Evolutionary conservation across 2,329 filamentous ascomycete species (phyloP).

Genomic region (Elsinoe ampelina): DNA sequence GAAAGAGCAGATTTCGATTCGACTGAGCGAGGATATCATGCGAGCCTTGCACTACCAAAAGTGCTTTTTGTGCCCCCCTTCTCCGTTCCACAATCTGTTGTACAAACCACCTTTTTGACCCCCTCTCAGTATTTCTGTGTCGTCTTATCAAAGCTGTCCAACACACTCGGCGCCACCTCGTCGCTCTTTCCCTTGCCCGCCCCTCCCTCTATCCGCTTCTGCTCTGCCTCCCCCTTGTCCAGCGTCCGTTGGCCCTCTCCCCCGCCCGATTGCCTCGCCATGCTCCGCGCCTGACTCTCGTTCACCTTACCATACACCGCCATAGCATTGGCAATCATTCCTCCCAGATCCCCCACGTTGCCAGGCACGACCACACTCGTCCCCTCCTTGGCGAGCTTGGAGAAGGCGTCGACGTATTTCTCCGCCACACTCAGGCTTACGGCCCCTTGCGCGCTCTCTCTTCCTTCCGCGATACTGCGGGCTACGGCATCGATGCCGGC

Average conservation of each 20-base stretch:
- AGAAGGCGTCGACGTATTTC: constrained; percentile 96
- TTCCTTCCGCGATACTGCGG: constrained; percentile 57
- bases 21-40: constrained; percentile 13
- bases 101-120: not conserved
- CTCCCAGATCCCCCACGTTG: constrained; percentile 89
- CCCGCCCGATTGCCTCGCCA: constrained; percentile 43
- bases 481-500: constrained; percentile 81
- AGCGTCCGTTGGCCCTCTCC: constrained; percentile 15
- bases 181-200: constrained; percentile 14
- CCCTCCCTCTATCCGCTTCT: constrained; percentile 11
- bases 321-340: constrained; percentile 94
- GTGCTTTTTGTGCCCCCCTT: not conserved
- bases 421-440: constrained; percentile 85
- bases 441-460: constrained; percentile 68
- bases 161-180: constrained; percentile 29
- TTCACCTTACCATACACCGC: constrained; percentile 92
- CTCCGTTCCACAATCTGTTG: not conserved
- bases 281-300: constrained; percentile 61
- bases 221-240: constrained; percentile 12
- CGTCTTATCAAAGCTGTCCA: constrained; percentile 32
- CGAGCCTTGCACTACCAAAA: not conserved
- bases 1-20: not conserved
- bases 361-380: constrained; percentile 93
- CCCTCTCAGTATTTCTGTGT: constrained; percentile 26
- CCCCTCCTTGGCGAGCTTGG: constrained; percentile 84